These are phyloP conservation scores for Backusella liffmaniae DNA, from an alignment of 192 early-diverging fungal species.

Conservation along the genomic window DNA sequence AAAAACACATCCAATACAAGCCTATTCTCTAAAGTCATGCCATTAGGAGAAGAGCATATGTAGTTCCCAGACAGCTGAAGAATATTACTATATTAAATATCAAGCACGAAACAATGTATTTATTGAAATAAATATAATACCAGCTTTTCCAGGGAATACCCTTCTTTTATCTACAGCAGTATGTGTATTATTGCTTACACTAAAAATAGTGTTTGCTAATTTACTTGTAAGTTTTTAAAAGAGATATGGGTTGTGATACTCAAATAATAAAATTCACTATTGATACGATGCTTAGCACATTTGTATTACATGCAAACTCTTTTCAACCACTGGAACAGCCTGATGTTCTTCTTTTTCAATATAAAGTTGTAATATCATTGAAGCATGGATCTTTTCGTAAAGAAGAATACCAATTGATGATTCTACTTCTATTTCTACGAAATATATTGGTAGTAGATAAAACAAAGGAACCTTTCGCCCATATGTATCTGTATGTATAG, in stretches of 20 bases:
- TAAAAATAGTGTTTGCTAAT: not conserved
- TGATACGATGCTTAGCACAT: not conserved
- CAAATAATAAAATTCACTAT: not conserved
- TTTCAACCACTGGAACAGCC: not conserved
- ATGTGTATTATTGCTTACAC: not conserved
- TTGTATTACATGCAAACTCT: not conserved
- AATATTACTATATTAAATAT: not conserved
- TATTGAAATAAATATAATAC: not conserved
- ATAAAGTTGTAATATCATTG: not conserved
- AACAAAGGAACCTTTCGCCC: not conserved
- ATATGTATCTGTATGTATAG: not conserved
- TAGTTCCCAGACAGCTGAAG: not conserved
- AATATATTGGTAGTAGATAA: not conserved
- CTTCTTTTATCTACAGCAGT: not conserved
- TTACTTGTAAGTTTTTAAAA: not conserved
- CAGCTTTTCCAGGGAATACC: not conserved
- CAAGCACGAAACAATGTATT: not conserved
- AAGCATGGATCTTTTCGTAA: too few relatives aligned
- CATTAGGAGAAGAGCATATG: not conserved
- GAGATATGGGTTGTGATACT: not conserved
- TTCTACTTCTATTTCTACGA: not conserved
- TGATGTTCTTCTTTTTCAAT: not conserved
- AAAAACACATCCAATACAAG: not conserved
- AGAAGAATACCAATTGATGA: too few relatives aligned
- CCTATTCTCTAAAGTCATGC: not conserved